Evolutionary conservation across 768 basidiomycete species (phyloP), one percentile per base, ranked within the genome.

Genomic region (Paxillus involutus): DNA sequence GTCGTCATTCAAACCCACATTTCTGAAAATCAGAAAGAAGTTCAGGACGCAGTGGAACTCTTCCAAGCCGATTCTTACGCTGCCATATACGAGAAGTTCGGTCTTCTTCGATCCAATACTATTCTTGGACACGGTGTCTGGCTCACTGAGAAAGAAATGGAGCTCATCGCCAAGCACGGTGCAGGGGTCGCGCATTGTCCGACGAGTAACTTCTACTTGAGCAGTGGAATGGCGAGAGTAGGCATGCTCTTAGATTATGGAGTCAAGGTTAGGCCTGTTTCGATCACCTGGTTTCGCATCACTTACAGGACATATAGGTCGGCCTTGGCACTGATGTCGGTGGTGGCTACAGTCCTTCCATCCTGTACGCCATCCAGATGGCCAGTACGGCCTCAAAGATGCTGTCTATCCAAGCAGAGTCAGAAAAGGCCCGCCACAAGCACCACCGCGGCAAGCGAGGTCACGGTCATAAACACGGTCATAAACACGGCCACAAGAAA

Each of bases 241-340:
- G 91, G 89, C 3, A 73, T 78, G 57, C 85, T 88, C 71, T 75
- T 98, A 12, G 94, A 98, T 69, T 73, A 70, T 44, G 94, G 91
- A 3, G 81, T 98, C 68, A 97, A 97, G 80, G 94, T 90, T 52
- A 29, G 73, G 62, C 43, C 1, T 47, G 3, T 57, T 49, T 37
- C 6, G 13, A 6, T 44, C 10, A n/a, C 19, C 44, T 46, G 42
- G 44, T 29, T 29, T 43, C 16, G 13, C 24, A 35, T 47, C 45
- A 26, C 56, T 63, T 39, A 63, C 13, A 6, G 33, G 33, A 46
- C 17, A 26, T 29, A 17, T 35, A 94, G 93, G 91, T 98, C 56
- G 93, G 94, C 16, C 75, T 98, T n/a, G 96, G 96, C 3, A 95
- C 95, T 48, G 94, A 96, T 66, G 86, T 90, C 50, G 89, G 92